Percentiles rank a stretch among this genome's conserved stretches.
phyloP scores from a whole-genome alignment of 208 protist species.

The Crithidia fasciculata region DNA sequence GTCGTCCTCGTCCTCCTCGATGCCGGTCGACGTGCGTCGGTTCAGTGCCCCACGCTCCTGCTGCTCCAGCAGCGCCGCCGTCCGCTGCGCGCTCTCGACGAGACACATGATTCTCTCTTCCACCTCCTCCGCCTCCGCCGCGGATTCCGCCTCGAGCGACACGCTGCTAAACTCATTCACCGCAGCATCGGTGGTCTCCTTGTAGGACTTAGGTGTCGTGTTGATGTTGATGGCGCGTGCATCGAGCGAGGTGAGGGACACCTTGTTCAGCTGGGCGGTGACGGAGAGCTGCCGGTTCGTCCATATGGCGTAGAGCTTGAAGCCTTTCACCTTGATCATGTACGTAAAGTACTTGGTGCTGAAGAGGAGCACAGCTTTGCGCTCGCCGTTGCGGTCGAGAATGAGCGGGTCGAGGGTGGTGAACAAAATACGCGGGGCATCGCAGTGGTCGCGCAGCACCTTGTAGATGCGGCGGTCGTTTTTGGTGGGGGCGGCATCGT shows the following conservation, averaged over 20 bases:
- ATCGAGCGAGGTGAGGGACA: constrained; percentile 33
- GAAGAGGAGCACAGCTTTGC: constrained; percentile 70
- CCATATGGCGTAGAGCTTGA: constrained; percentile 81
- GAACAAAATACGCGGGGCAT: constrained; percentile 79
- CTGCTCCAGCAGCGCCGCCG: constrained; percentile 48
- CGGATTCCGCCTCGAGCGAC: constrained; percentile 44
- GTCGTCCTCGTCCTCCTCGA: constrained; percentile 28
- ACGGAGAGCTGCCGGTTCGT: constrained; percentile 68
- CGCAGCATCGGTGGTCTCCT: constrained; percentile 30
- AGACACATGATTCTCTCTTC: constrained; percentile 54
- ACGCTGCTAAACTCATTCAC: constrained; percentile 58
- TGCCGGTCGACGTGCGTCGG: constrained; percentile 5
- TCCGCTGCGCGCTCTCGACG: constrained; percentile 53
- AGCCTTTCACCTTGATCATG: constrained; percentile 77
- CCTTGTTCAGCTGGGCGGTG: constrained; percentile 22
- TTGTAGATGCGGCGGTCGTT: constrained; percentile 55
- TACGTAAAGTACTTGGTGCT: constrained; percentile 81
- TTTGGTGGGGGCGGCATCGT: constrained; percentile 21
- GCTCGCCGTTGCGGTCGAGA: constrained; percentile 50
- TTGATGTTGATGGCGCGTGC: constrained; percentile 21
- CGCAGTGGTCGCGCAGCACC: constrained; percentile 73
- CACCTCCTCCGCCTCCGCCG: constrained; percentile 40
- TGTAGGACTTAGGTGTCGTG: constrained; percentile 28
- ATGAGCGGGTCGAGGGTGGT: constrained; percentile 46
- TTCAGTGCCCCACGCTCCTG: constrained; percentile 49